Base-by-base conservation (phyloP, 495 filamentous ascomycete species). In the Podospora sp. region DNA sequence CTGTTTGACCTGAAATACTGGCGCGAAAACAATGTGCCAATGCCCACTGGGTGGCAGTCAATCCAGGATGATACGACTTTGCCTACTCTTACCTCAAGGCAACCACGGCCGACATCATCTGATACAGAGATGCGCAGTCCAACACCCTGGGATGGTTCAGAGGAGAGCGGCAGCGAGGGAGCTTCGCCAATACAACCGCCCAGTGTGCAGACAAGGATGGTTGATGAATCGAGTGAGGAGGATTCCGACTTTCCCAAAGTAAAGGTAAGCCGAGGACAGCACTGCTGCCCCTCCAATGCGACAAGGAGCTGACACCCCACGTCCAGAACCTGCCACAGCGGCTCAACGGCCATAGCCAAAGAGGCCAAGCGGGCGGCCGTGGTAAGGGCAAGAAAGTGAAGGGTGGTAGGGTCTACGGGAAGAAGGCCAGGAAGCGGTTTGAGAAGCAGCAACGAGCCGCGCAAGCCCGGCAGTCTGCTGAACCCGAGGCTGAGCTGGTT, bases 1-100 rank as follows among this genome's bases (percentile, higher is more conserved):
- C 73, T 96, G 12, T 97, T 97, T 71, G 84, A 89, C 12, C 73
- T 93, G 69, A 85, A 85, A 71, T 85, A 89, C 65, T 85, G 88
- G 68, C 68, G 75, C 6, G 82, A 85, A 49, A 70, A 73, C 0
- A 84, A 63, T 8, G 21, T 6, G 84, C 60, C 7, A 60, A 76
- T 93, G 26, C 90, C 90, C 2, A 81, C 83, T 9, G 92, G 90
- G 20, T 91, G 85, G 78, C 84, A 81, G n/a, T 77, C 74, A 6
- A 68, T 92, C 2, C 79, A 83, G 20, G 84, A 88, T 0, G 82
- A 82, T 62, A 89, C 82, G 56, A 71, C 79, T 0, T 88, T 87
- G 59, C 85, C 87, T 0, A 72, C 72, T 8, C 81, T 96, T 65
- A 79, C 82, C 29, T 83, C 85, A 6, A 87, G 91, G 25, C 46